These are phyloP conservation scores for Nannochloris sp. DNA, from an alignment of 139 green algal species.

Conservation along the genomic window DNA sequence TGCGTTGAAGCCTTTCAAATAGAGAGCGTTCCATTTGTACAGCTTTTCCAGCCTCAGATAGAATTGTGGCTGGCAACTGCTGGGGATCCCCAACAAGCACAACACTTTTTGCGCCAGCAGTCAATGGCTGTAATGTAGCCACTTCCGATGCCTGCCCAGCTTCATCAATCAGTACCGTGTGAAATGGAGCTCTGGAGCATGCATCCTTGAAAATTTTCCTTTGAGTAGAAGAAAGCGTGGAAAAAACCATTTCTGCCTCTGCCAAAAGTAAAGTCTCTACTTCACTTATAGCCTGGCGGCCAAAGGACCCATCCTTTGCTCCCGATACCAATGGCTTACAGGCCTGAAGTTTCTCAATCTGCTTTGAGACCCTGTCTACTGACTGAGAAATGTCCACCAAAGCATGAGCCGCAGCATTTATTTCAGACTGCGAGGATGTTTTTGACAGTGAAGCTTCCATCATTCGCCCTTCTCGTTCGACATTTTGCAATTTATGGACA, in stretches of 20 bases:
- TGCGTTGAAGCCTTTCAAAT: slow-evolving; percentile 68
- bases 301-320: slow-evolving; percentile 8
- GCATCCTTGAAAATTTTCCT: slow-evolving; percentile 28
- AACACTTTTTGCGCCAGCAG: slow-evolving; percentile 52
- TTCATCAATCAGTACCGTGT: slow-evolving; percentile 88
- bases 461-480: slow-evolving; percentile 4
- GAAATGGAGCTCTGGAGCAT: slow-evolving; percentile 9
- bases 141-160: slow-evolving; percentile 82
- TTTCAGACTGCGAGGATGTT: background rate
- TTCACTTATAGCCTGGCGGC: slow-evolving; percentile 26
- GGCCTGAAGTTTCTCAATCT: slow-evolving; percentile 30
- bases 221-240: slow-evolving; percentile 65
- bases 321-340: slow-evolving; percentile 22
- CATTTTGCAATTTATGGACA: background rate
- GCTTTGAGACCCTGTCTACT: background rate
- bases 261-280: slow-evolving; percentile 40
- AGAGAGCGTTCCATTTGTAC: slow-evolving; percentile 65
- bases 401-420: background rate
- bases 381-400: slow-evolving; percentile 21
- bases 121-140: slow-evolving; percentile 70
- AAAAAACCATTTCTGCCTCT: slow-evolving; percentile 79
- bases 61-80: slow-evolving; percentile 89
- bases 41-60: slow-evolving; percentile 43
- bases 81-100: slow-evolving; percentile 85
- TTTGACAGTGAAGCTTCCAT: slow-evolving; percentile 11